These are phyloP conservation scores for Lentinula detonsa DNA, from an alignment of 768 basidiomycete genomes.

Conservation along the genomic window DNA sequence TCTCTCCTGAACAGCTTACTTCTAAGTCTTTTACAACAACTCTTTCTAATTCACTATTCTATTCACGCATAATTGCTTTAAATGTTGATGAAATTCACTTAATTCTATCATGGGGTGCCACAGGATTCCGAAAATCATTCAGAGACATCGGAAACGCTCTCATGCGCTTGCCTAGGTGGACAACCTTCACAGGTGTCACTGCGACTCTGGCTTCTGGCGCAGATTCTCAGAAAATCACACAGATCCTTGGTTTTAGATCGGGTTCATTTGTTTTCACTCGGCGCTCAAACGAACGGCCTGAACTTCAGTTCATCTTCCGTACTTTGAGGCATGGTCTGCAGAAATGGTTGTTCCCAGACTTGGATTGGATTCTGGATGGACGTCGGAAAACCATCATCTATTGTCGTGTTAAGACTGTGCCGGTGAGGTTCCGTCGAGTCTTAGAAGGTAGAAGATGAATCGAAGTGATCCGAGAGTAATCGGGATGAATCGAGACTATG, in stretches of 20 bases:
- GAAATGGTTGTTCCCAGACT: background rate
- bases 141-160: constrained; percentile 1
- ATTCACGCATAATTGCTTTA: background rate
- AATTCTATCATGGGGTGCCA: background rate
- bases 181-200: constrained; percentile 6
- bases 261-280: background rate
- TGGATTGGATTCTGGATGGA: background rate
- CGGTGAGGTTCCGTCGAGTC: too few relatives aligned
- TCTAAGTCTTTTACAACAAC: background rate
- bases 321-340: constrained; percentile 1
- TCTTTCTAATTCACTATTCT: background rate
- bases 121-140: background rate
- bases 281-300: constrained; percentile 10
- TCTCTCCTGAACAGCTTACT: background rate
- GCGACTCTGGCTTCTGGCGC: constrained; percentile 11
- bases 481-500: too few relatives aligned
- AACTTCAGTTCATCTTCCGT: constrained; percentile 5
- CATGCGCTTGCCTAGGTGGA: background rate
- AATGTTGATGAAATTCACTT: background rate
- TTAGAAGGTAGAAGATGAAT: too few relatives aligned
- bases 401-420: too few relatives aligned
- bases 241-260: background rate
- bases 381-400: constrained; percentile 3
- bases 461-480: too few relatives aligned
- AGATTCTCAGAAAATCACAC: background rate